phyloP scores from a whole-genome alignment of 495 filamentous ascomycete genomes.

The Opeltia flavorubescens region DNA sequence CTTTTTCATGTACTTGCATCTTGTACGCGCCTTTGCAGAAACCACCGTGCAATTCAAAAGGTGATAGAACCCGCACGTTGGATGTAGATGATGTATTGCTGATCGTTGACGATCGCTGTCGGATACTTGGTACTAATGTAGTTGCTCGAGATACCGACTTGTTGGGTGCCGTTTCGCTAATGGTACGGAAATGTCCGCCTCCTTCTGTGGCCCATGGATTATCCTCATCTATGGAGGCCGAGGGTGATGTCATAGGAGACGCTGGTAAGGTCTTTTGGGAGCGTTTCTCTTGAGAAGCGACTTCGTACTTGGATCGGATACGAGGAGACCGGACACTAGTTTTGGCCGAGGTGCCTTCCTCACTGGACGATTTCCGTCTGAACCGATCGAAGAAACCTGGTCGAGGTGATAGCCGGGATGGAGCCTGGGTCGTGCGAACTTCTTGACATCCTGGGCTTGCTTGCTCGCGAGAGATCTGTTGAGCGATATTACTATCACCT shows the following conservation, averaged over 20 bases:
- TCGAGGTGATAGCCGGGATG: too few relatives aligned
- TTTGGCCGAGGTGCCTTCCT: not conserved
- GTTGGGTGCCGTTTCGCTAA: not conserved
- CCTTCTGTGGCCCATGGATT: conserved; percentile 7
- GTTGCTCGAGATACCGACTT: not conserved
- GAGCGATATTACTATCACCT: not conserved
- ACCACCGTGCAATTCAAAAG: conserved; percentile 26
- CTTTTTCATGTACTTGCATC: conserved; percentile 21
- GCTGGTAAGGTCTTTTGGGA: not conserved
- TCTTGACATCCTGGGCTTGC: too few relatives aligned
- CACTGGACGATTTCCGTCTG: not conserved
- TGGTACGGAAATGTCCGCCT: not conserved
- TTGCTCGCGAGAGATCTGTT: not conserved
- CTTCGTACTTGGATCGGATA: not conserved
- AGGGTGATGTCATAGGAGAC: not conserved
- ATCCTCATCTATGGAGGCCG: not conserved
- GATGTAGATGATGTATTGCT: not conserved
- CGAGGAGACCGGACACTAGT: not conserved
- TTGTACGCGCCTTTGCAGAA: conserved; percentile 38
- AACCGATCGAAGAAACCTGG: not conserved
- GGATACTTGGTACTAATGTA: not conserved
- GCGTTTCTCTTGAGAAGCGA: not conserved
- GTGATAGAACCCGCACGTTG: not conserved
- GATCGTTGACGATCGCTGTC: not conserved
- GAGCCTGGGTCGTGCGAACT: not conserved